These are phyloP conservation scores for Zanthoxylum bungeanum DNA, from an alignment of 345 rosid genomes.

Conservation along the genomic window DNA sequence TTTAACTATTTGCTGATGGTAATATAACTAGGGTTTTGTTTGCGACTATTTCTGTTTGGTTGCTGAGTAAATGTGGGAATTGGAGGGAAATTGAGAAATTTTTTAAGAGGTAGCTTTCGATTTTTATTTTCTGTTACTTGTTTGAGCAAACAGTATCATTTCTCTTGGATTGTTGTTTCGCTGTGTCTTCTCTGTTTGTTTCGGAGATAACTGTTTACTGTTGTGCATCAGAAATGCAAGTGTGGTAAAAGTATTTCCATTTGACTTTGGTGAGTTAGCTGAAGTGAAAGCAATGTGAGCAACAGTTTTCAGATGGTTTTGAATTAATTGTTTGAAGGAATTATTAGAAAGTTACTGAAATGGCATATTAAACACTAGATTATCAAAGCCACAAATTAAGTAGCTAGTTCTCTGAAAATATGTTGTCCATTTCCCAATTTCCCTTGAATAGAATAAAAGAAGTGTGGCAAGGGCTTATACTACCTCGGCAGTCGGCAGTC, in stretches of 20 bases:
- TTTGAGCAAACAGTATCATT: not conserved
- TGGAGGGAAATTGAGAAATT: not conserved
- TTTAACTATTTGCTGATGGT: conserved; percentile 2
- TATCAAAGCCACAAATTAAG: not conserved
- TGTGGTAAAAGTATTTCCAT: not conserved
- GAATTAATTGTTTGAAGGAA: not conserved
- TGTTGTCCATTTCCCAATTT: not conserved
- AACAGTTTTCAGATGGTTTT: not conserved
- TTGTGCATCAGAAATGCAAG: not conserved
- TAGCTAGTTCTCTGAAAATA: not conserved
- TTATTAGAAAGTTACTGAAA: not conserved
- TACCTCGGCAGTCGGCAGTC: not conserved
- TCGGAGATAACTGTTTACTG: not conserved
- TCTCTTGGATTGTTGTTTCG: not conserved
- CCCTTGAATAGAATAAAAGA: not conserved
- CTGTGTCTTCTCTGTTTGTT: not conserved
- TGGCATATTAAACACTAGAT: not conserved
- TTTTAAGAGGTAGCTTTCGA: not conserved
- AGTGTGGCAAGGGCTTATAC: not conserved
- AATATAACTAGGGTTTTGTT: not conserved
- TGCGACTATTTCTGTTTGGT: not conserved
- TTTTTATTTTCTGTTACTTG: not conserved
- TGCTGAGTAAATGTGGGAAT: conserved; percentile 7
- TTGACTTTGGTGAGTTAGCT: not conserved
- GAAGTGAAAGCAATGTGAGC: not conserved